A percentile compares a stretch with the other conserved stretches of the same genome.
These are phyloP conservation scores for Dictyostelium firmibasis DNA, from an alignment of 78 protist genomes.

Conservation along the genomic window DNA sequence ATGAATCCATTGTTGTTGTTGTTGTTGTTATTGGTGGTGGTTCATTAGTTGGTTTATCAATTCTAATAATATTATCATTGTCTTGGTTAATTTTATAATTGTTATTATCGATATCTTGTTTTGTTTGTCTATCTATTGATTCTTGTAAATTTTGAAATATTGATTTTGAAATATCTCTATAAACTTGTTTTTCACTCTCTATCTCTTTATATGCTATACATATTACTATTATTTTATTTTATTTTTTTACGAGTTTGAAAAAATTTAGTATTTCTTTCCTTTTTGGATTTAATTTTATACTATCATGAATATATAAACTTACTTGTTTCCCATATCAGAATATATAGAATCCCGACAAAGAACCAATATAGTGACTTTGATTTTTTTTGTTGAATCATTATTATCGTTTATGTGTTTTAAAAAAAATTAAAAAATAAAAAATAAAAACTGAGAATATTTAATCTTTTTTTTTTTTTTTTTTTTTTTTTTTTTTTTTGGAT, in stretches of 20 bases:
- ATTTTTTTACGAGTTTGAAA: neutral
- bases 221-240: neutral
- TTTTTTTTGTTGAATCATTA: neutral
- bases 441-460: too few relatives aligned
- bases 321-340: conserved; percentile 23
- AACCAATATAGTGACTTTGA: neutral
- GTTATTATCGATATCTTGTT: neutral
- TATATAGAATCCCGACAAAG: neutral
- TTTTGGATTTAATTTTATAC: neutral
- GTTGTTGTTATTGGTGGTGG: neutral
- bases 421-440: neutral
- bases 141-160: neutral
- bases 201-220: neutral
- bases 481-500: too few relatives aligned
- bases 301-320: neutral
- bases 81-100: neutral
- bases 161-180: conserved; percentile 27
- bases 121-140: neutral
- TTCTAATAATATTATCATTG: neutral
- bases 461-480: too few relatives aligned
- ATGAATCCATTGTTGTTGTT: neutral
- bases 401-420: too few relatives aligned
- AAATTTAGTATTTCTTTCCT: neutral
- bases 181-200: neutral
- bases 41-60: neutral